Base-by-base conservation (phyloP, 768 basidiomycete species). In the Filobasidium wieringae region DNA sequence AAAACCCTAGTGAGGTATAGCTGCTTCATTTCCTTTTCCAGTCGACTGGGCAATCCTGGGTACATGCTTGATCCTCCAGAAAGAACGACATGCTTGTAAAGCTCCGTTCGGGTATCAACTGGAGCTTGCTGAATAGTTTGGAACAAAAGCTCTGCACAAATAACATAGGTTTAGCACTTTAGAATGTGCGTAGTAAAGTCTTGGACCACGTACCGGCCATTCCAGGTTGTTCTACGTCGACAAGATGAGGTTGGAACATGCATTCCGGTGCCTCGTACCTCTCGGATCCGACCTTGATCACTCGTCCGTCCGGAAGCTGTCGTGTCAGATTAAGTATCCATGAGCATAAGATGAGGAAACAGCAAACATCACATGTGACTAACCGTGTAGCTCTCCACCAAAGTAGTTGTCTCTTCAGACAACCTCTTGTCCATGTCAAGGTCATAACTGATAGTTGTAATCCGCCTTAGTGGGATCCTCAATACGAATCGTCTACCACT, bases 1-100 rank as follows among this genome's bases (percentile, higher is more conserved):
- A 97, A 79, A 17, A 97, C 88, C n/a, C 84, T 80, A 1, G 87
- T 87, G 60, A 99, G 80, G 74, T 96, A 90, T n/a, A 97, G 79
- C 74, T 97, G 95, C 75, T 97, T 97, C 87, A 97, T 90, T 78
- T 99, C 93, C 78, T 97, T 97, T 77, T 97, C 95, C 41, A 99
- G 79, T 45, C 95, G 84, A 71, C 87, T 89, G 11, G 95, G 95
- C 56, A 99, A 81, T 27, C 95, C 95, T 30, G 95, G 93, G 72
- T 97, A 97, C 93, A 97, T 97, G 74, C 88, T 91, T 2, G 90
- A 93, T 7, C 95, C 95, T 53, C 95, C 95, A 4, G 90, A 95
- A 27, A 99, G 83, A 12, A 99, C 93, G 64, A 97, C 84, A 74
- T 97, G 95, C 71, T 95, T 95, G 80, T 96, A 99, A 3, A 99